Percentiles rank a stretch among this genome's conserved stretches.
phyloP scores from a whole-genome alignment of 2,329 filamentous ascomycete species.

The Didymella arachidicola region DNA sequence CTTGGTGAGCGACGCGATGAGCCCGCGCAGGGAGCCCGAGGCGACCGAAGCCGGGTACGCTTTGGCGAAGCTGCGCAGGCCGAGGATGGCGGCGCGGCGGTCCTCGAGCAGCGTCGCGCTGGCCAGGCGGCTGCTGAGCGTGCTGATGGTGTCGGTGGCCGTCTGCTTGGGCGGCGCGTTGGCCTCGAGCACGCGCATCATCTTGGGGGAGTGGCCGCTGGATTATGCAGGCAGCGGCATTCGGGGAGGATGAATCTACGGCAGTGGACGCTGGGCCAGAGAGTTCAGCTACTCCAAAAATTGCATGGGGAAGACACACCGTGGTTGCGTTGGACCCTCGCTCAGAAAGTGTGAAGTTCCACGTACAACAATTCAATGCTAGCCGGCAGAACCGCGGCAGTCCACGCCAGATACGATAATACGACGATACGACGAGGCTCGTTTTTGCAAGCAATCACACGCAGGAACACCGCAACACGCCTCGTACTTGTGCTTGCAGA shows the following conservation, averaged over 20 bases:
- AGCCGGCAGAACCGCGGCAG: neutral
- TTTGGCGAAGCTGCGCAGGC: constrained; percentile 93
- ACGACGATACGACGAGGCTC: no score
- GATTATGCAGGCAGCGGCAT: neutral
- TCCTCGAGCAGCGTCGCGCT: constrained; percentile 94
- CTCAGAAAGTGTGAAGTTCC: constrained; percentile 27
- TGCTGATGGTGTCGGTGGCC: constrained; percentile 91
- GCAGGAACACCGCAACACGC: no score
- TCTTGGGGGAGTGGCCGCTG: constrained; percentile 30
- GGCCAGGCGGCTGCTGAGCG: constrained; percentile 83
- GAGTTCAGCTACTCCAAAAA: constrained; percentile 1
- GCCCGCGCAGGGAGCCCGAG: constrained; percentile 85
- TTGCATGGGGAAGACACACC: constrained; percentile 5
- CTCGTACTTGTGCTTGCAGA: no score
- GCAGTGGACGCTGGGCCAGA: neutral
- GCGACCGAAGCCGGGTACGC: constrained; percentile 95
- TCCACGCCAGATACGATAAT: no score
- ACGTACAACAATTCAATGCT: constrained; percentile 33
- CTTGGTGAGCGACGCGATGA: constrained; percentile 84
- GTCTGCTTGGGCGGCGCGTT: constrained; percentile 94
- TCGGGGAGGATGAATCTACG: neutral
- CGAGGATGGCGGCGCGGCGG: constrained; percentile 88
- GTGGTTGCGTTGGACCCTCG: neutral
- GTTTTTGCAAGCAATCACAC: no score
- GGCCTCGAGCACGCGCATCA: constrained; percentile 66